Evolutionary conservation across 805 yeast genomes (phyloP).

Genomic region (Hanseniaspora pseudoguilliermondii): DNA sequence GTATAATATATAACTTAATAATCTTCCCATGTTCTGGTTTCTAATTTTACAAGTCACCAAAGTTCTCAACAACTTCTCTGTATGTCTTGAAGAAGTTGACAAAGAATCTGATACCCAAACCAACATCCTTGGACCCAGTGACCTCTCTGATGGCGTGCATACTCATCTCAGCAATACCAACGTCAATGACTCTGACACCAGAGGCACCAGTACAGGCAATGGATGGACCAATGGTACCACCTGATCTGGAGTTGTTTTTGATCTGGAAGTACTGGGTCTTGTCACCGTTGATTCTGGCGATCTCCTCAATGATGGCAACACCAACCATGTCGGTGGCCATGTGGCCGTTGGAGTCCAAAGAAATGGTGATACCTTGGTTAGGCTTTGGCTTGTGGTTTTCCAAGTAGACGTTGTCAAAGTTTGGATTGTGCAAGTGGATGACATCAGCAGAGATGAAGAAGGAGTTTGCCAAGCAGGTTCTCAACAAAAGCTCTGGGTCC

Average conservation of each 20-base stretch:
- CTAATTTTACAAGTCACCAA: slow-evolving; percentile 33
- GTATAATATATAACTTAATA: too few species aligned
- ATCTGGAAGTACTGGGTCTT: slow-evolving; percentile 70
- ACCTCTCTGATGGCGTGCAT: slow-evolving; percentile 83
- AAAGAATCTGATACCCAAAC: slow-evolving; percentile 61
- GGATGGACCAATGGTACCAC: slow-evolving; percentile 79
- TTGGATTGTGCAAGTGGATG: slow-evolving; percentile 70
- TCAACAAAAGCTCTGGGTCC: slow-evolving; percentile 22
- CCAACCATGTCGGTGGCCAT: slow-evolving; percentile 76
- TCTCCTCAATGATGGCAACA: slow-evolving; percentile 52
- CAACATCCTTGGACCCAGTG: slow-evolving; percentile 64
- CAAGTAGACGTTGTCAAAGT: slow-evolving; percentile 52
- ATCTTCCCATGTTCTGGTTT: not conserved
- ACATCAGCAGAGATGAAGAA: slow-evolving; percentile 76
- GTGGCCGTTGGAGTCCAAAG: slow-evolving; percentile 67
- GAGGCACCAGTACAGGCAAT: slow-evolving; percentile 39
- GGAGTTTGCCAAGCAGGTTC: slow-evolving; percentile 54
- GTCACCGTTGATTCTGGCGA: slow-evolving; percentile 55
- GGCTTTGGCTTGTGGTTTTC: slow-evolving; percentile 72
- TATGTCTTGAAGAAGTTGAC: slow-evolving; percentile 55
- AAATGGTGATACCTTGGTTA: slow-evolving; percentile 58
- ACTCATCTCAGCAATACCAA: slow-evolving; percentile 72
- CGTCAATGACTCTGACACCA: slow-evolving; percentile 64
- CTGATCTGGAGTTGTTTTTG: slow-evolving; percentile 72
- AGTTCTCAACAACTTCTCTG: slow-evolving; percentile 45